Percentiles rank a stretch among this genome's conserved stretches.
Evolutionary conservation across 306 rosid genomes (phyloP).

Genomic region (Quercus suber): DNA sequence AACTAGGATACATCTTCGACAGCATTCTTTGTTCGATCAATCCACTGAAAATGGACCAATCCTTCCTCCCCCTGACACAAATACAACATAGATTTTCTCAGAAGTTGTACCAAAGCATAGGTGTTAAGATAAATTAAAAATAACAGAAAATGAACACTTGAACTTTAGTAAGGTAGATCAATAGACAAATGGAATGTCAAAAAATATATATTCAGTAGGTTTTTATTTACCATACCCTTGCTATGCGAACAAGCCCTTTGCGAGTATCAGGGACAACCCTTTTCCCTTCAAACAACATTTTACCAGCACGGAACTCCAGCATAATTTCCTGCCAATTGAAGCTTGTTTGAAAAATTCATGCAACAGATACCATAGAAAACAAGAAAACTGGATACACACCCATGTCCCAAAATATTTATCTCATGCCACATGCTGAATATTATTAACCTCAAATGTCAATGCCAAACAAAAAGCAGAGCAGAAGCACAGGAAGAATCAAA

Average conservation of each 20-base stretch:
- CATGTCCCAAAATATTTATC: neutral
- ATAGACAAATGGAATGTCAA: neutral
- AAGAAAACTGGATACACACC: neutral
- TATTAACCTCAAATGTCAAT: constrained; percentile 4
- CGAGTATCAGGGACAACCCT: constrained; percentile 75
- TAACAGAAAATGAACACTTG: neutral
- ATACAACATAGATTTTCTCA: constrained; percentile 11
- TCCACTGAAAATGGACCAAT: constrained; percentile 88
- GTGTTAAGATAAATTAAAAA: neutral
- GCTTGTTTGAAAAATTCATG: constrained; percentile 4
- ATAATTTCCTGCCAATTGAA: constrained; percentile 58
- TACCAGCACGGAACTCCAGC: constrained; percentile 94
- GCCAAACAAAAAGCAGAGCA: neutral
- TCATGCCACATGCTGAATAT: neutral
- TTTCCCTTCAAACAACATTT: constrained; percentile 72
- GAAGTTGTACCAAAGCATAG: neutral
- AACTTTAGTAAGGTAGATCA: neutral
- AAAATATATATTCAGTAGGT: neutral
- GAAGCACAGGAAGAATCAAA: neutral
- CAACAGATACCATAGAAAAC: neutral
- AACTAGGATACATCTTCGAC: constrained; percentile 91
- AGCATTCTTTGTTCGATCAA: constrained; percentile 71
- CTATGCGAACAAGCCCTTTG: constrained; percentile 87
- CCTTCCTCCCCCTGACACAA: constrained; percentile 85
- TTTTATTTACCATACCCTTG: constrained; percentile 48